Evolutionary conservation across 352 stramenopile species (phyloP), one percentile per base, ranked within the genome.

Genomic region (Peronospora tabacina): DNA sequence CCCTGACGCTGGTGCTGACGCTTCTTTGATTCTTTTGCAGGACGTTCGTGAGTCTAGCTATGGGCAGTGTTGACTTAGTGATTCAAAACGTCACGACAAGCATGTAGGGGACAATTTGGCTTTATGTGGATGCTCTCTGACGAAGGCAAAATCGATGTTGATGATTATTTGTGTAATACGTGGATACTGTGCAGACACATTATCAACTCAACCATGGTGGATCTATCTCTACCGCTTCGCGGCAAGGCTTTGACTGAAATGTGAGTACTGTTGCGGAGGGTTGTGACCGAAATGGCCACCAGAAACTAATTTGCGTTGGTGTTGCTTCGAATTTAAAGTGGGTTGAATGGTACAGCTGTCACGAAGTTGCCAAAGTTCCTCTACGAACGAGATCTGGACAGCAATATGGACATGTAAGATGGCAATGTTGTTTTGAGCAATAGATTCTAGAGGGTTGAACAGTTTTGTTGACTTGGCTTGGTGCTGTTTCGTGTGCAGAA

Each of bases 321-420:
- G 8, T 24, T 22, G n/a, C 15, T 10, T 2, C 13, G 9, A 26
- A 9, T n/a, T n/a, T 6, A 45, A 11, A 53, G 46, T 39, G 16
- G 40, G 10, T 46, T 53, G 28, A 33, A 19, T 20, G 46, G 28
- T 12, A 53, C 35, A 16, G 40, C 10, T 35, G 33, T 53, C 28
- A 11, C 16, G 0, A 44, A 32, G 22, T 12, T 53, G 12, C 46
- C 46, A 44, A 29, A 6, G 10, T 39, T 53, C 12, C 36, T 53
- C 15, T 53, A 45, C 29, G 36, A 39, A 38, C 22, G 15, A 43
- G n/a, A 46, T 9, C 15, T 47, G 26, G n/a, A 9, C 4, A 53
- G 13, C 19, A 26, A 20, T 10, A 33, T 40, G 22, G 16, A 32
- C 15, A 39, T 53, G 46, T 53, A 53, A 30, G 46, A 46, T 10